phyloP scores from a whole-genome alignment of 2,329 filamentous ascomycete species.

The Ceratocystis variospora region DNA sequence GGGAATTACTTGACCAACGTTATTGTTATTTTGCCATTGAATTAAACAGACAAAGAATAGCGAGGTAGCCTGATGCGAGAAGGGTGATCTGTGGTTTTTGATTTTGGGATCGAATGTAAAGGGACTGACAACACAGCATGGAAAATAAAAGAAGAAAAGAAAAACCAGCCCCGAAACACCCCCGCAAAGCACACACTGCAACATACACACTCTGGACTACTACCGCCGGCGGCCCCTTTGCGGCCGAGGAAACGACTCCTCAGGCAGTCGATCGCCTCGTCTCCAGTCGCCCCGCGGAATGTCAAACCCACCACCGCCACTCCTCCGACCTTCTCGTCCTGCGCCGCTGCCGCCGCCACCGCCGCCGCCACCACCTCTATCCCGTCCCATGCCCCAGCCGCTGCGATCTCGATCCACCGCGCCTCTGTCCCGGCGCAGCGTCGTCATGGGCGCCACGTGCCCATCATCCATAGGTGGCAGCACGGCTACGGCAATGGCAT shows the following conservation, averaged over 20 bases:
- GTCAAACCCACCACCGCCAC: conserved; percentile 21
- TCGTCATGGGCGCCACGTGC: conserved; percentile 50
- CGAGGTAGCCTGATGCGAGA: neutral
- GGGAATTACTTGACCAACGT: conserved; percentile 2
- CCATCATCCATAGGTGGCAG: conserved; percentile 63
- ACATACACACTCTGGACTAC: neutral
- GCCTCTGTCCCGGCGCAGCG: conserved; percentile 31
- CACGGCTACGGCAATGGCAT: conserved; percentile 74
- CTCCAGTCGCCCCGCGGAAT: conserved; percentile 23
- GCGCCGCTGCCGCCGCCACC: conserved; percentile 4
- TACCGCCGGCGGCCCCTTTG: neutral
- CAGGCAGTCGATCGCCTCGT: conserved; percentile 24
- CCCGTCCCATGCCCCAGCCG: neutral
- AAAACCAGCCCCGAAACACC: neutral
- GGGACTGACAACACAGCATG: neutral
- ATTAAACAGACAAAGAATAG: neutral
- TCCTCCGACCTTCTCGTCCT: conserved; percentile 22
- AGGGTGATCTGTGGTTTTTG: neutral
- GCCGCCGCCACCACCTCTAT: neutral
- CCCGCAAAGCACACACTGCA: neutral
- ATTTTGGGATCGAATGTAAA: no score
- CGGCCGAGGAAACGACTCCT: neutral
- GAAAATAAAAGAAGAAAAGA: neutral
- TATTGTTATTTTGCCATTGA: neutral
- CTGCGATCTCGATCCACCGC: conserved; percentile 21